phyloP scores from a whole-genome alignment of 2,329 filamentous ascomycete species.

The Fusarium goolgardi region DNA sequence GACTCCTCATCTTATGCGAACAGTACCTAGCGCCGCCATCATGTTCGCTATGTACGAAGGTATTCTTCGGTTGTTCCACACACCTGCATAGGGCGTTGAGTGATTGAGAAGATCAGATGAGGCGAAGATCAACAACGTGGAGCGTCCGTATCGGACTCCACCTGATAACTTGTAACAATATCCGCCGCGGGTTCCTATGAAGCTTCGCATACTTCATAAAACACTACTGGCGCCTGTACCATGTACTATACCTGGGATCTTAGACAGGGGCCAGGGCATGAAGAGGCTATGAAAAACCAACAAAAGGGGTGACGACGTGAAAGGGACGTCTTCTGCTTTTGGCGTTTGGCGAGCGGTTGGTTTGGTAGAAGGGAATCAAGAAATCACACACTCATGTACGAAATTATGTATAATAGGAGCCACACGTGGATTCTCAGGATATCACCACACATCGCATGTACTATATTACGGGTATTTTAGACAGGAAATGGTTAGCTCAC shows the following conservation, averaged over 20 bases:
- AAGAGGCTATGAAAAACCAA: slow-evolving; percentile 7
- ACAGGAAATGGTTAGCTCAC: neutral
- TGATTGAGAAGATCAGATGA: neutral
- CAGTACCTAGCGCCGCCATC: slow-evolving; percentile 91
- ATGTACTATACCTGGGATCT: slow-evolving; percentile 25
- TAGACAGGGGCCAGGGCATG: slow-evolving; percentile 3
- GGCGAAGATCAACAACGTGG: neutral
- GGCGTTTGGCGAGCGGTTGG: slow-evolving; percentile 33
- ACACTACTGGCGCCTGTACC: slow-evolving; percentile 4
- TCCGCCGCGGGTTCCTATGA: slow-evolving; percentile 1
- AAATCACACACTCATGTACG: slow-evolving; percentile 21
- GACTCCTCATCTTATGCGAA: slow-evolving; percentile 89
- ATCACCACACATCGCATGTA: slow-evolving; percentile 12
- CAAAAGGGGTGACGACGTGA: slow-evolving; percentile 22
- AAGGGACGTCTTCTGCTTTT: slow-evolving; percentile 17
- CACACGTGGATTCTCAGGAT: slow-evolving; percentile 4
- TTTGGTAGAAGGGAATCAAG: slow-evolving; percentile 16
- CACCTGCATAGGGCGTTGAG: slow-evolving; percentile 47
- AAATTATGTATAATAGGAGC: slow-evolving; percentile 35
- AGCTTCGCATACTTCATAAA: neutral
- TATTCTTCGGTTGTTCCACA: slow-evolving; percentile 62
- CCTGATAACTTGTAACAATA: slow-evolving; percentile 30
- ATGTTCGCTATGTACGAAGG: slow-evolving; percentile 92
- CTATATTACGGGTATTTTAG: slow-evolving; percentile 1
- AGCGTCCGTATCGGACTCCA: neutral